Percentiles rank a stretch among this genome's conserved stretches.
These are phyloP conservation scores for Macrotyloma uniflorum DNA, from an alignment of 306 rosid genomes.

Conservation along the genomic window DNA sequence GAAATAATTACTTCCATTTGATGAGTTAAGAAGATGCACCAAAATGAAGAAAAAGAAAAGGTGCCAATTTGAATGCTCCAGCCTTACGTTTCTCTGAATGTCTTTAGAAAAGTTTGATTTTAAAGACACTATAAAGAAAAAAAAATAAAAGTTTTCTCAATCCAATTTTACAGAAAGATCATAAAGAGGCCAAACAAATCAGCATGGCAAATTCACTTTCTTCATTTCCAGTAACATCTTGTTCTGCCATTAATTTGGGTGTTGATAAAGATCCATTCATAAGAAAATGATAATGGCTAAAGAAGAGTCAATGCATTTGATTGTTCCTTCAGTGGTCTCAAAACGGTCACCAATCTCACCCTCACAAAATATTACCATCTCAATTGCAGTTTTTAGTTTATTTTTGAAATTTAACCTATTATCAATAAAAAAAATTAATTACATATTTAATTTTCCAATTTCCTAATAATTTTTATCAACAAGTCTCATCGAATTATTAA, in stretches of 20 bases:
- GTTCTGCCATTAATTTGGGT: neutral
- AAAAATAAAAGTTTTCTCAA: neutral
- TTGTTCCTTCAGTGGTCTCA: slow-evolving; percentile 23
- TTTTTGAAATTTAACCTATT: no score
- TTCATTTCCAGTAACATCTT: slow-evolving; percentile 12
- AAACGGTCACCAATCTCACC: slow-evolving; percentile 16
- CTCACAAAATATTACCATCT: neutral
- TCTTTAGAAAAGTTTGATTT: neutral
- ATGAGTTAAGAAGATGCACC: no score
- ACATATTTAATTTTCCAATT: no score
- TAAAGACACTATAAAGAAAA: no score
- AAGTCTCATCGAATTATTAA: no score
- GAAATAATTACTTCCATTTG: slow-evolving; percentile 5
- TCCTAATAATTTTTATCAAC: no score
- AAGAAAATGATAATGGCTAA: neutral
- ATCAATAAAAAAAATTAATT: no score
- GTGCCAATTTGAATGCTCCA: no score
- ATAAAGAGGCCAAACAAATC: neutral
- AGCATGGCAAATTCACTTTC: neutral
- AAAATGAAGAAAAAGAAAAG: no score
- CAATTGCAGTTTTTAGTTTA: slow-evolving; percentile 8
- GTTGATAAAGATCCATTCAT: slow-evolving; percentile 11
- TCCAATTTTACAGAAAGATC: neutral
- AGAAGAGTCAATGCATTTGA: slow-evolving; percentile 31
- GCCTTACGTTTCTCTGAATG: neutral